Conservation (phyloP, 2,329 filamentous ascomycete genomes). For the Rugonectria rugulosa region DNA sequence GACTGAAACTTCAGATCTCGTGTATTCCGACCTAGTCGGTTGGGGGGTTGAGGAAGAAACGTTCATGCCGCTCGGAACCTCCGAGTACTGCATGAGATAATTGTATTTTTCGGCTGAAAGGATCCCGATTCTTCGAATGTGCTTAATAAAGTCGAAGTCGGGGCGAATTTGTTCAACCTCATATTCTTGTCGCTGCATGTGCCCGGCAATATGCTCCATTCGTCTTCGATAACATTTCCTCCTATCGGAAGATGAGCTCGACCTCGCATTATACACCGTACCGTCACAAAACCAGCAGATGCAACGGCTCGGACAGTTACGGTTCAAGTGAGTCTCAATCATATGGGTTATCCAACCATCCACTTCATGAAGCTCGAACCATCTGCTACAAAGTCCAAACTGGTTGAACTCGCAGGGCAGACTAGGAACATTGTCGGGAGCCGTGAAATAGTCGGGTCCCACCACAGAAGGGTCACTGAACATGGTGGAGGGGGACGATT, state of each 20-base stretch:
- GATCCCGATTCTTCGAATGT: constrained; percentile 41
- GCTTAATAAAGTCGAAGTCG: constrained; percentile 51
- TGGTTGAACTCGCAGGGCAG: constrained; percentile 53
- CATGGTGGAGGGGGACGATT: too few relatives aligned
- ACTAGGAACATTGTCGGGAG: too few relatives aligned
- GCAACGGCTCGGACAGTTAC: constrained; percentile 45
- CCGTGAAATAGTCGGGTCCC: too few relatives aligned
- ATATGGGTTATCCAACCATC: constrained; percentile 58
- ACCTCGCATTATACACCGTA: constrained; percentile 40
- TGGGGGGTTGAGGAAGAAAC: too few relatives aligned
- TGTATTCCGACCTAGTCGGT: constrained; percentile 3
- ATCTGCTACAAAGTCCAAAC: constrained; percentile 44
- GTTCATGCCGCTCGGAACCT: too few relatives aligned
- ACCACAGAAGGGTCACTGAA: constrained; percentile 35
- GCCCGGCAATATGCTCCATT: constrained; percentile 59
- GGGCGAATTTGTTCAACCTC: constrained; percentile 40
- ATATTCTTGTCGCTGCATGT: constrained; percentile 45
- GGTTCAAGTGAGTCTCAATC: constrained; percentile 44
- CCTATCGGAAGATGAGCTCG: constrained; percentile 8
- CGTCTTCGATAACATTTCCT: constrained; percentile 46
- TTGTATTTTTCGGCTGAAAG: constrained; percentile 40
- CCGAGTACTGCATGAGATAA: constrained; percentile 26
- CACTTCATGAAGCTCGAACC: constrained; percentile 49
- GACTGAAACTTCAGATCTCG: not conserved
- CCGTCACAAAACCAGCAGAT: constrained; percentile 61